Evolutionary conservation across 1,139 yeast genomes (phyloP), one percentile per base, ranked within the genome.

Genomic region (Yamadazyma conglobata): DNA sequence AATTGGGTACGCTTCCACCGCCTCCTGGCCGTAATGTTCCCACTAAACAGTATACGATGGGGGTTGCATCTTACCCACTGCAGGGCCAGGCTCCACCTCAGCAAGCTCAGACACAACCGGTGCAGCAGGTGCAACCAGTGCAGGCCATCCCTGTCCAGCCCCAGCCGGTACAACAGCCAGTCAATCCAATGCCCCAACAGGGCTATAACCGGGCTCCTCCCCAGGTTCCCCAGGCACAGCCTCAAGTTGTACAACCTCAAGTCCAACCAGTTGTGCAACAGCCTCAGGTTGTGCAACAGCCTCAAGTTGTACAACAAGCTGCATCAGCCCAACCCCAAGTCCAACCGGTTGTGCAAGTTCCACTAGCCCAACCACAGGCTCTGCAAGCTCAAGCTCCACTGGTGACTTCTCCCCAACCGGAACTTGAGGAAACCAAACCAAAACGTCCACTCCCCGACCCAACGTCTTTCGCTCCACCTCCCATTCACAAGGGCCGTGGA

Each of bases 381-480:
- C 36, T 19, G 15, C 47, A 30, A 24, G 23, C 26, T 19, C 50
- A 15, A 26, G 22, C 28, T 10, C 35, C 27, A 16, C 35, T 24
- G 10, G 28, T 26, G 8, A 9, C 23, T 5, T 9, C 23, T 10
- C 15, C 17, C 9, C 12, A 25, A 4, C 19, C 25, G 5, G 33
- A 20, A 27, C 23, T 25, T 5, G 39, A 22, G 16, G 26, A 18
- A 9, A 21, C 24, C 15, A 34, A 18, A 27, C 50, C 52, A 6
- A 49, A 46, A 23, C 28, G 43, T 10, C 60, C 63, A 1, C 46
- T 60, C 10, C 65, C 70, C 0, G 72, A 66, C 33, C 62, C 70
- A 1, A 42, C 54, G 1, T 46, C 56, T 15, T 64, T 68, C 49
- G 62, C 69, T 2, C 70, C 72, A 8, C 74, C 74, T 3, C 74